Evolutionary conservation across 1,139 yeast species (phyloP).

Genomic region (Hanseniaspora uvarum): DNA sequence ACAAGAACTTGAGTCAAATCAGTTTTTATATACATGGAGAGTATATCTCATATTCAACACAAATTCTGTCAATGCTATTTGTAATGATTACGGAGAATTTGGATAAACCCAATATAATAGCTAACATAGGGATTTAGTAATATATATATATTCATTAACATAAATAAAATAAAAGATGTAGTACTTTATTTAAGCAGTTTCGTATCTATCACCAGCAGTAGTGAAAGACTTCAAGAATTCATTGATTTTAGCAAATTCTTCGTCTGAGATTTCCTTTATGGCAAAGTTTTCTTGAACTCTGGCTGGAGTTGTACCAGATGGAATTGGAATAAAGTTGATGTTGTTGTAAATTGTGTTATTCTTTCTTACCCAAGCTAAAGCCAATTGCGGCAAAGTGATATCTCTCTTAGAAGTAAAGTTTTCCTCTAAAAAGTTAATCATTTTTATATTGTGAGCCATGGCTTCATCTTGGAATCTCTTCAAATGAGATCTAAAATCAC

Average conservation of each 20-base stretch:
- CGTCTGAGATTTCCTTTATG: conserved; percentile 39
- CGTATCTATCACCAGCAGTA: conserved; percentile 45
- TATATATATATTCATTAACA: too few relatives aligned
- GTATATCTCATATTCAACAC: background rate
- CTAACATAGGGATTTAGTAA: background rate
- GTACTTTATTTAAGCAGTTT: conserved; percentile 20
- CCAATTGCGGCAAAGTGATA: conserved; percentile 54
- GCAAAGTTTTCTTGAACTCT: conserved; percentile 54
- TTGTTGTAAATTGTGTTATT: conserved; percentile 33
- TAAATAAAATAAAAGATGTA: too few relatives aligned
- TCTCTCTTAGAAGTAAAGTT: conserved; percentile 38
- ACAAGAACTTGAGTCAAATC: background rate
- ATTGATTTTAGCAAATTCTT: conserved; percentile 44
- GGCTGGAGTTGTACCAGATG: conserved; percentile 53
- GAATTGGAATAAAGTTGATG: conserved; percentile 63
- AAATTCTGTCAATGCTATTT: background rate
- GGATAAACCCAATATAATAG: background rate
- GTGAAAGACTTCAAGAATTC: conserved; percentile 31
- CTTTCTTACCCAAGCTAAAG: conserved; percentile 58
- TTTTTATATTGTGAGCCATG: conserved; percentile 41
- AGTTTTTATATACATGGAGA: background rate
- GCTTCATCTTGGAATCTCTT: conserved; percentile 55
- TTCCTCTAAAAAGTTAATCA: conserved; percentile 36
- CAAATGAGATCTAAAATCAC: conserved; percentile 44
- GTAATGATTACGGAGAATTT: background rate